phyloP scores from a whole-genome alignment of 1,284 basidiomycete species.

The Psilocybe mexicana region DNA sequence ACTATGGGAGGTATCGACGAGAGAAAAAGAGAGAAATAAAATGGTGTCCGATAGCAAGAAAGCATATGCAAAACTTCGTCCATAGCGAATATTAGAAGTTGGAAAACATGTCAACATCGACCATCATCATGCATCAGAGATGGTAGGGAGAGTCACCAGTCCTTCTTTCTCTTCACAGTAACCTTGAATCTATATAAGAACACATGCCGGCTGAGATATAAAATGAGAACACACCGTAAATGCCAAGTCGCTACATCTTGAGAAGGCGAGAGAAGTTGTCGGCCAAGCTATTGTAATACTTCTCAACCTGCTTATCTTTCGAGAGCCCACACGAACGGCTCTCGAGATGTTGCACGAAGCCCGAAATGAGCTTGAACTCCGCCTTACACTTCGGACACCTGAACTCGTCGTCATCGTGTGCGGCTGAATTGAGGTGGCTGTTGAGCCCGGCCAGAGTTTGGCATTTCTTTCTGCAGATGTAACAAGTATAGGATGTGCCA shows the following conservation, averaged over 20 bases:
- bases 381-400: conserved; percentile 42
- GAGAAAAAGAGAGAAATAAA: not conserved
- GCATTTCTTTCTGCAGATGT: conserved; percentile 38
- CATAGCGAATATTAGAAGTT: not conserved
- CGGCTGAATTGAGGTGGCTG: conserved; percentile 41
- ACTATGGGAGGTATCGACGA: not conserved
- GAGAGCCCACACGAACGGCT: conserved; percentile 37
- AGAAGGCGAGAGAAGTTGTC: conserved; percentile 26
- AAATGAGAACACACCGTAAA: not conserved
- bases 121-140: not conserved
- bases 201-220: not conserved
- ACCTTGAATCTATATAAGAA: conserved; percentile 1
- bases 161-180: conserved; percentile 4
- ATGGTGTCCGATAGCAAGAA: not conserved
- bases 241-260: not conserved
- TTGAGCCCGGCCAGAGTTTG: conserved; percentile 34
- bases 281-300: conserved; percentile 24
- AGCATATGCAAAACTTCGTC: not conserved
- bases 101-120: conserved; percentile 9
- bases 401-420: conserved; percentile 43
- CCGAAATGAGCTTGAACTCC: conserved; percentile 37
- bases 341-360: conserved; percentile 43
- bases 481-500: conserved; percentile 41
- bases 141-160: not conserved
- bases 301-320: conserved; percentile 29